Conservation (phyloP, 306 rosid genomes). For the Trifolium fragiferum region DNA sequence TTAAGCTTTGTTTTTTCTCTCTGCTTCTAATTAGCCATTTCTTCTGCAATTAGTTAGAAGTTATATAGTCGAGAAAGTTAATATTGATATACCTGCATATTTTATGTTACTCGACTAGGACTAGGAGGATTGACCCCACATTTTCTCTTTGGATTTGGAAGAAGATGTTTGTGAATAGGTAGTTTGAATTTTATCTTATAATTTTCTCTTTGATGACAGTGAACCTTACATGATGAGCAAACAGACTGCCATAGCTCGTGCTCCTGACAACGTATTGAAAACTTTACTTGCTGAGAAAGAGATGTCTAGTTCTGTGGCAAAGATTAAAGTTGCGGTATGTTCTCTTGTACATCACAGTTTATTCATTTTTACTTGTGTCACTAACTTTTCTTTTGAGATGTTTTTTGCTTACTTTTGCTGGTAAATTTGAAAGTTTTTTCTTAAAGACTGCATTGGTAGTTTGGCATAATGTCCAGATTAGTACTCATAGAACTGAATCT, state of each 20-base stretch:
- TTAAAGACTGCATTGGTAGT: constrained; percentile 9
- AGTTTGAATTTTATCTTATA: constrained; percentile 32
- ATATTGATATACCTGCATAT: too few relatives aligned
- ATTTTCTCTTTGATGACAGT: constrained; percentile 69
- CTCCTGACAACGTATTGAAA: constrained; percentile 73
- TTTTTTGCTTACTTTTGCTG: constrained; percentile 19
- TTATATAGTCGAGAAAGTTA: too few relatives aligned
- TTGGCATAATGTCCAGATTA: constrained; percentile 12
- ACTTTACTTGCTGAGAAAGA: constrained; percentile 84
- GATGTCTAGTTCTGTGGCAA: constrained; percentile 86
- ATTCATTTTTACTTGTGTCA: constrained; percentile 18
- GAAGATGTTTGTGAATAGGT: background rate
- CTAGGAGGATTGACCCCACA: constrained; percentile 17
- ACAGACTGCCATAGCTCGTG: constrained; percentile 69
- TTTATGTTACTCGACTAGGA: too few relatives aligned
- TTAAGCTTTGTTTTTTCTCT: too few relatives aligned
- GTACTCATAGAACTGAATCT: constrained; percentile 19
- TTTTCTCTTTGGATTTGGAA: constrained; percentile 19
- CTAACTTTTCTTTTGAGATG: constrained; percentile 29
- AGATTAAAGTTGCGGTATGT: constrained; percentile 99
- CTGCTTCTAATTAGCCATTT: too few relatives aligned
- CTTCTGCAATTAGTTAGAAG: too few relatives aligned
- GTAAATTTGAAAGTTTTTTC: constrained; percentile 4
- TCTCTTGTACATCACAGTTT: constrained; percentile 30
- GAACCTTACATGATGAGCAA: constrained; percentile 71